Conservation (phyloP, 1,284 basidiomycete species). For the Leccinum pallidistipes region DNA sequence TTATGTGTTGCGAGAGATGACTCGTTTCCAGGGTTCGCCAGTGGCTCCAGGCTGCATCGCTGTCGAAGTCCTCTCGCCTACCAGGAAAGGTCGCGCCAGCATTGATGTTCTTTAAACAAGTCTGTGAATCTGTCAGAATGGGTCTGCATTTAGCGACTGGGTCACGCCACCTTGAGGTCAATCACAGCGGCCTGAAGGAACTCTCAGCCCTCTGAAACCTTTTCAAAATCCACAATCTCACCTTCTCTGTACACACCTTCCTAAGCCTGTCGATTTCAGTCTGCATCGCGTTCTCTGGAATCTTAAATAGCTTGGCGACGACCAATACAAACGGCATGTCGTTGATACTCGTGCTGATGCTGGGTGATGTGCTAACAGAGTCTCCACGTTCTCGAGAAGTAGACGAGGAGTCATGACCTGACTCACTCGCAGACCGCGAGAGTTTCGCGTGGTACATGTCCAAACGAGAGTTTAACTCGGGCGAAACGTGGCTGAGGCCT, state of each 20-base stretch:
- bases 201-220: conserved; percentile 7
- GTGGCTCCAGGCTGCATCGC: conserved; percentile 76
- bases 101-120: conserved; percentile 90
- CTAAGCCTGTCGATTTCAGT: conserved; percentile 73
- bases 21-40: conserved; percentile 88
- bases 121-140: conserved; percentile 38
- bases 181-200: conserved; percentile 70
- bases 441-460: conserved; percentile 85
- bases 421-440: conserved; percentile 59
- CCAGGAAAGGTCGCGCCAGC: conserved; percentile 85
- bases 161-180: conserved; percentile 71
- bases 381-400: conserved; percentile 53
- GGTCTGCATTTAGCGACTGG: background rate
- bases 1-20: conserved; percentile 84
- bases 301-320: conserved; percentile 75
- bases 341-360: conserved; percentile 48
- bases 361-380: conserved; percentile 44
- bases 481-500: conserved; percentile 72
- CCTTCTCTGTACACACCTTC: conserved; percentile 80
- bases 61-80: conserved; percentile 82
- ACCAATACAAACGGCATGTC: conserved; percentile 79
- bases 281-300: conserved; percentile 67
- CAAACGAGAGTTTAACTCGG: conserved; percentile 78
- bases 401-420: conserved; percentile 67
- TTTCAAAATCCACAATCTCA: conserved; percentile 30